Evolutionary conservation across 116 monocot genomes (phyloP), one percentile per base, ranked within the genome.

Genomic region (Cymodocea nodosa): DNA sequence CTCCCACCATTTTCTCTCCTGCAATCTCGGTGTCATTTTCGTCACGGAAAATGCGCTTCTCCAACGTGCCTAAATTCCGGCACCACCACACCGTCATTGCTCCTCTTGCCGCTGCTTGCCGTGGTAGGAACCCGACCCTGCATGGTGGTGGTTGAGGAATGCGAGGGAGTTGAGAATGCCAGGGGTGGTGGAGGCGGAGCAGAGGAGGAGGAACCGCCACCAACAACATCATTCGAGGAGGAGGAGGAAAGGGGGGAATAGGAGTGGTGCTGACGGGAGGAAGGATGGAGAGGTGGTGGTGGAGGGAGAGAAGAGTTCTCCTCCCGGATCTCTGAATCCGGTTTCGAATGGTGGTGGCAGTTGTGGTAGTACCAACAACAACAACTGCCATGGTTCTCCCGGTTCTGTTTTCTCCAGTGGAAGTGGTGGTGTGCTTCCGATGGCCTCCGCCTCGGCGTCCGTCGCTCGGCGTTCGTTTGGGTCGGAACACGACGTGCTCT

Each of bases 401-500:
- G 22, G n/a, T 40, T 24, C 64, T 14, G 50, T 65, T 50, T 39
- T 69, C 68, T 53, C 53, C 22, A 36, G 36, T 17, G 10, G 8
- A 62, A n/a, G 37, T 35, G 62, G 39, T 18, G 36, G 62, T 62
- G 15, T 25, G 59, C 14, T 48, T 48, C 58, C 69, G 20, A 39
- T 49, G 37, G 49, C 69, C 17, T 35, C 68, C 8, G 50, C 61
- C n/a, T 77, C 71, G 34, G 63, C 70, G 35, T 63, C 68, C 18
- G 68, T 49, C 19, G 54, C 67, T 13, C 60, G 73, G 50, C 64
- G 77, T 67, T 68, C 69, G 40, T 67, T 75, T 53, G 75, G 68
- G 61, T 74, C 78, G 44, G 76, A 83, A 15, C 70, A 34, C 62
- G 69, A 69, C 16, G 37, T 14, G 25, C n/a, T 62, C 18, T 62